Evolutionary conservation across 192 early-diverging fungal species (phyloP).

Genomic region (Chytriomyces hyalinus): DNA sequence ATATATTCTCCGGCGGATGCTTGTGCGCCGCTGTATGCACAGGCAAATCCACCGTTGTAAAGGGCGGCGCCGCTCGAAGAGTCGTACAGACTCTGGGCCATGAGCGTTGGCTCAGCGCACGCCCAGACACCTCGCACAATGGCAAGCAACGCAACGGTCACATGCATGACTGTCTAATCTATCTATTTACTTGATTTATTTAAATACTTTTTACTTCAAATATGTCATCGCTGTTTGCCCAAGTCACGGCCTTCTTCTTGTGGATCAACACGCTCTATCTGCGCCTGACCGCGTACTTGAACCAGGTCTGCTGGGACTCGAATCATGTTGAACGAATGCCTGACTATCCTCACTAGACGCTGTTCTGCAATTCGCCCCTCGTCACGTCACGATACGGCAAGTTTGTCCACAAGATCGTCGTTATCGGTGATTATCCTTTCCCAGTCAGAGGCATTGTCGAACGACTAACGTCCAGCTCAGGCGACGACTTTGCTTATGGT

Average conservation of each 20-base stretch:
- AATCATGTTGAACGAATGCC: no score
- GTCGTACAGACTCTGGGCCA: constrained; percentile 12
- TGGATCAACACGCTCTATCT: constrained; percentile 5
- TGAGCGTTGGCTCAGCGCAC: no score
- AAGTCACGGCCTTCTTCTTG: background rate
- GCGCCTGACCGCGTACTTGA: background rate
- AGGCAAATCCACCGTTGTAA: constrained; percentile 15
- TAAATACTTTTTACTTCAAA: no score
- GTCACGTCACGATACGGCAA: constrained; percentile 16
- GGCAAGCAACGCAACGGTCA: no score
- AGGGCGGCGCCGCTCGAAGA: background rate
- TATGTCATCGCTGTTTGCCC: no score
- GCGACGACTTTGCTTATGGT: constrained; percentile 49
- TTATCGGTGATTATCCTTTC: constrained; percentile 29
- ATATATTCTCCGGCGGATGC: background rate
- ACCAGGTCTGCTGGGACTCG: background rate
- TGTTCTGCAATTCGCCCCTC: constrained; percentile 18
- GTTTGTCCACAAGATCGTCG: constrained; percentile 39
- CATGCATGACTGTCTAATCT: no score
- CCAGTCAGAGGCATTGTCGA: background rate
- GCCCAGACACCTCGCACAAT: no score
- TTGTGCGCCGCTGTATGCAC: background rate
- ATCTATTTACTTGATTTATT: no score
- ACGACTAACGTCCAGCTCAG: constrained; percentile 7
- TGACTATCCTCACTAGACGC: background rate